Base-by-base conservation (phyloP, 2,329 filamentous ascomycete species). In the Orbilia javanica region DNA sequence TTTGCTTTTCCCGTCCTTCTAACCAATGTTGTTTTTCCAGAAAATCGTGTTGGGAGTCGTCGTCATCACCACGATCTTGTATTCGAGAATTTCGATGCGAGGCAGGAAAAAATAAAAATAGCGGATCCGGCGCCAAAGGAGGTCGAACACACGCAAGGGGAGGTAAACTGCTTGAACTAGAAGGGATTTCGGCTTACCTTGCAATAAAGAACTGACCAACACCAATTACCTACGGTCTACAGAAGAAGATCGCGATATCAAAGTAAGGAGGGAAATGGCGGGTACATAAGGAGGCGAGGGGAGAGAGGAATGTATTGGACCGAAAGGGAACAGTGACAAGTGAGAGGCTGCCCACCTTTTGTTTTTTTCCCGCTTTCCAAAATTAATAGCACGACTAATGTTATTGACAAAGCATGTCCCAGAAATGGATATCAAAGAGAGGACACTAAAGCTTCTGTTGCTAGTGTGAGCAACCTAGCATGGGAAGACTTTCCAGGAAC, bases 191-290 rank as follows among this genome's bases (percentile, higher is more conserved):
- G 20, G 42, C 72, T 76, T 76, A 77, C 72, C 72, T 77, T 70
- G 36, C 57, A 69, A 70, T 60, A 77, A 70, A 77, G 72, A 76
- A 76, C 63, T 69, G 72, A 76, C 72, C 72, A 65, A 69, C 60
- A 63, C 66, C 72, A 70, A 69, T 70, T 66, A 77, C 65, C 72
- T 77, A 66, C 72, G 60, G 65, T 77, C 65, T 53, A 70, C 66
- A 66, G 72, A 60, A 77, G 66, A 71, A 68, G 66, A 77, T 77
- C 64, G 72, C 65, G 64, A 76, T 69, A 42, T 53, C 57, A 53
- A 66, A 70, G 48, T 65, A 52, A 70, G 72, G 72, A 76, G 72
- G 69, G 72, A 65, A 34, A 71, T 57, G 72, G 57, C 69, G 72
- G 66, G 72, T 70, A 76, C 65, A 77, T 76, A 76, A 69, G 65